phyloP scores from a whole-genome alignment of 202 grass and related monocot genomes.

The Dendrocalamus latiflorus region DNA sequence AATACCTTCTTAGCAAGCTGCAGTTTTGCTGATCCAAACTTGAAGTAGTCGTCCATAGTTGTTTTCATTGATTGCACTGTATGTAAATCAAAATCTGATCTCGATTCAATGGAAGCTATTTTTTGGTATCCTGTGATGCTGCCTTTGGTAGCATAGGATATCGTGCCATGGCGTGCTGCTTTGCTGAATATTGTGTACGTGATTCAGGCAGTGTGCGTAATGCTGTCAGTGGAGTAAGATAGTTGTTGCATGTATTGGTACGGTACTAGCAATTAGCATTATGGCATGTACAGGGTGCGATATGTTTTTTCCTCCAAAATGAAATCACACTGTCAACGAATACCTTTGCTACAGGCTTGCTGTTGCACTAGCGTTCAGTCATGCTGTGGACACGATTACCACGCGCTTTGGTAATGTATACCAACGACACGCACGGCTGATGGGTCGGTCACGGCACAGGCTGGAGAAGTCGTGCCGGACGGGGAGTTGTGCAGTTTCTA shows the following conservation, averaged over 20 bases:
- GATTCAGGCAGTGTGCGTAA: background rate
- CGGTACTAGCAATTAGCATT: too few species aligned
- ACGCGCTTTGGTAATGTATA: too few species aligned
- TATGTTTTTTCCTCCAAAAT: too few species aligned
- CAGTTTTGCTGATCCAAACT: constrained; percentile 61
- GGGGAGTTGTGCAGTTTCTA: too few species aligned
- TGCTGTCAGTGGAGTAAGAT: background rate
- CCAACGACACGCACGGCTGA: too few species aligned
- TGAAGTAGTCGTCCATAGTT: constrained; percentile 33
- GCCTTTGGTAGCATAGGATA: background rate
- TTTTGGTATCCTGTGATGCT: constrained; percentile 22
- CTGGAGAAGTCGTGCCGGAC: too few species aligned
- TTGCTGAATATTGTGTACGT: background rate
- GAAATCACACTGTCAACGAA: too few species aligned
- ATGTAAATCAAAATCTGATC: constrained; percentile 46
- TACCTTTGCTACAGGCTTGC: too few species aligned
- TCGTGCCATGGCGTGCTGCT: background rate
- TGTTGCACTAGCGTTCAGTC: too few species aligned
- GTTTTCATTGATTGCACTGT: constrained; percentile 47
- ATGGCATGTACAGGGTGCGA: too few species aligned
- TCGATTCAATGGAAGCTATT: constrained; percentile 46
- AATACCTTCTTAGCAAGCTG: constrained; percentile 45
- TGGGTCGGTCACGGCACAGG: too few species aligned
- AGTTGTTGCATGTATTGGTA: background rate
- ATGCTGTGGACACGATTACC: too few species aligned